phyloP scores from a whole-genome alignment of 2,329 filamentous ascomycete species.

The Septoria linicola region DNA sequence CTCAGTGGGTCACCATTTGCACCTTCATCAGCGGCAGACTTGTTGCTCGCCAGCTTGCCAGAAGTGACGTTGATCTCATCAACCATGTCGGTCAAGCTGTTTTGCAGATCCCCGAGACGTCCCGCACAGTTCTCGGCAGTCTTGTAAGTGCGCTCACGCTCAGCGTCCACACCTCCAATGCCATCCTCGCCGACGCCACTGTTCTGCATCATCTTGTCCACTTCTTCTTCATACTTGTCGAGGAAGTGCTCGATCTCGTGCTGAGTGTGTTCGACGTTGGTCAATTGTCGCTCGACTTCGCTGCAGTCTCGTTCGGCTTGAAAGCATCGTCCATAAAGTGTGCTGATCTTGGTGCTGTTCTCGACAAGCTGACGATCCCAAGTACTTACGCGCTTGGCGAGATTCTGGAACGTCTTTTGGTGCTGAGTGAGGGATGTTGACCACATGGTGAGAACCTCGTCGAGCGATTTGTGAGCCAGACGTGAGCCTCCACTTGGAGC shows the following conservation, averaged over 20 bases:
- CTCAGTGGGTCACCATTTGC: conserved; percentile 62
- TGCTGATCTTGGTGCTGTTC: conserved; percentile 92
- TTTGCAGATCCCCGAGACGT: conserved; percentile 87
- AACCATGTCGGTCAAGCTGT: conserved; percentile 92
- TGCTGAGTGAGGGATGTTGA: conserved; percentile 93
- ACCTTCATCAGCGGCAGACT: conserved; percentile 73
- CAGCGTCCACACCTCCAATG: conserved; percentile 85
- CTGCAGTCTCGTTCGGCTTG: conserved; percentile 90
- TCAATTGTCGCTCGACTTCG: conserved; percentile 89
- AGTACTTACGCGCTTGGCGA: conserved; percentile 78
- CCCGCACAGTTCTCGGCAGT: conserved; percentile 90
- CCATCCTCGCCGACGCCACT: conserved; percentile 53
- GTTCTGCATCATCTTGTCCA: conserved; percentile 84
- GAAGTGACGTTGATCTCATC: conserved; percentile 95
- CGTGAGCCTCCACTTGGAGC: conserved; percentile 77
- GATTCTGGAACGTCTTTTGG: conserved; percentile 91
- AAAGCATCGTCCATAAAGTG: conserved; percentile 85
- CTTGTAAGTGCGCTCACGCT: conserved; percentile 92
- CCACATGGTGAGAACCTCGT: conserved; percentile 97
- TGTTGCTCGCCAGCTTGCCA: conserved; percentile 69
- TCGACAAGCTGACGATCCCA: conserved; percentile 94
- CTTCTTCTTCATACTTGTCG: conserved; percentile 85
- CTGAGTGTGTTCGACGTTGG: conserved; percentile 87
- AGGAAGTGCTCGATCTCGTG: conserved; percentile 85
- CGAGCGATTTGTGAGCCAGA: conserved; percentile 97